These are phyloP conservation scores for Coniosporium apollinis DNA, from an alignment of 495 filamentous ascomycete species.

Conservation along the genomic window DNA sequence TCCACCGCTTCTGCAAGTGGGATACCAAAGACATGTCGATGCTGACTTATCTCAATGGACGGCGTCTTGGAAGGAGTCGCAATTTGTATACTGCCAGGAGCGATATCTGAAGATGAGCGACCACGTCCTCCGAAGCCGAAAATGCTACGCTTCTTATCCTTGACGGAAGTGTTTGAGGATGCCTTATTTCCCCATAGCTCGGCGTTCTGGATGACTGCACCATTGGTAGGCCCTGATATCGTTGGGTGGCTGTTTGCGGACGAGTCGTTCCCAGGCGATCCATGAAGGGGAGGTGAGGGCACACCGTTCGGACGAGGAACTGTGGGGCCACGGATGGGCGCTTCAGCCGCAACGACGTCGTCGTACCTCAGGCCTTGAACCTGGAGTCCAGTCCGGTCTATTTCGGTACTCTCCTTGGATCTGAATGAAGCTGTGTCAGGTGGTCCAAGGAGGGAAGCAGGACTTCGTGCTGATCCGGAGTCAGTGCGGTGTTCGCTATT, in stretches of 20 bases:
- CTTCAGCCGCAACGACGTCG: constrained; percentile 55
- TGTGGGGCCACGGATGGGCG: constrained; percentile 38
- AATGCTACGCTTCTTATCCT: constrained; percentile 85
- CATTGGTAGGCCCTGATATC: constrained; percentile 82
- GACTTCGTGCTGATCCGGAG: not conserved
- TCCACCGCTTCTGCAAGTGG: constrained; percentile 75
- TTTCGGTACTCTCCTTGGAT: constrained; percentile 3
- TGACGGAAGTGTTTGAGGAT: constrained; percentile 30
- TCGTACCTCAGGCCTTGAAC: constrained; percentile 78
- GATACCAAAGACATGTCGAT: constrained; percentile 53
- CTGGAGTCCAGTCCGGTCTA: constrained; percentile 27
- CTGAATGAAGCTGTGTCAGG: not conserved
- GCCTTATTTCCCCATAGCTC: constrained; percentile 71
- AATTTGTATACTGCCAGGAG: constrained; percentile 20
- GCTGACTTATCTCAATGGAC: not conserved
- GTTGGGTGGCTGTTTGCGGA: constrained; percentile 14
- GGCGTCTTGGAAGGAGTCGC: not conserved
- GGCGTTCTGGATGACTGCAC: constrained; percentile 69
- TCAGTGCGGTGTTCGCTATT: too few species aligned
- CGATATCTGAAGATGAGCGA: constrained; percentile 43
- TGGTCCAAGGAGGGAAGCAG: not conserved
- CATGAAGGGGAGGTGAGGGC: constrained; percentile 24
- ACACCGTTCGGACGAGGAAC: constrained; percentile 20
- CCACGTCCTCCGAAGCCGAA: constrained; percentile 76
- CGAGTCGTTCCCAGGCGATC: constrained; percentile 3